These are phyloP conservation scores for Hippophae tibetana DNA, from an alignment of 306 rosid genomes.

Conservation along the genomic window DNA sequence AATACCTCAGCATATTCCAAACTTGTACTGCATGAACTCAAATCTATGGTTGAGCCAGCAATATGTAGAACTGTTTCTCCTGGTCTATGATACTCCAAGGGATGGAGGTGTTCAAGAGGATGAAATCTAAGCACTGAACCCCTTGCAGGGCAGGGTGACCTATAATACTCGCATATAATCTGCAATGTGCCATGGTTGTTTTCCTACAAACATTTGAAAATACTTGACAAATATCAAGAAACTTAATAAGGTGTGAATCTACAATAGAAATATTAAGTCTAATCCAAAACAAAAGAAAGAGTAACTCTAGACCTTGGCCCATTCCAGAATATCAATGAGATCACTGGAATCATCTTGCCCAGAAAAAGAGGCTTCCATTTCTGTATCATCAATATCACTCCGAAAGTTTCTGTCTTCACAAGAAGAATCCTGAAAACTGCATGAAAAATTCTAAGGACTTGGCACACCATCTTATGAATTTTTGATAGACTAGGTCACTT, in stretches of 20 bases:
- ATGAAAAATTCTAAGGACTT: conserved; percentile 13
- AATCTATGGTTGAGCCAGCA: conserved; percentile 59
- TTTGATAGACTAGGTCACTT: too few species aligned
- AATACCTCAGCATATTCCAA: conserved; percentile 62
- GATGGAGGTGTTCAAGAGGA: conserved; percentile 62
- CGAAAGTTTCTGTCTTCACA: conserved; percentile 85
- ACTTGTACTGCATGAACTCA: conserved; percentile 57
- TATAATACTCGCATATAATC: conserved; percentile 65
- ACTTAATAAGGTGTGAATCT: conserved; percentile 13
- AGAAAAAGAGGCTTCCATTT: conserved; percentile 81
- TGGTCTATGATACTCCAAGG: conserved; percentile 50
- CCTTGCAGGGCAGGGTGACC: conserved; percentile 45
- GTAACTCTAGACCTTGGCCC: conserved; percentile 70
- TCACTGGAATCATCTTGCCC: conserved; percentile 91
- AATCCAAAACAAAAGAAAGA: conserved; percentile 4
- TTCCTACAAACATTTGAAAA: conserved; percentile 39
- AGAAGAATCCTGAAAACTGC: conserved; percentile 96
- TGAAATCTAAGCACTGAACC: conserved; percentile 60
- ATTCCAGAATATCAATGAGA: conserved; percentile 74
- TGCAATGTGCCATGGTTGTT: conserved; percentile 66
- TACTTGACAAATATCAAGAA: conserved; percentile 10
- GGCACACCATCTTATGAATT: not conserved
- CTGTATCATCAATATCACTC: conserved; percentile 91
- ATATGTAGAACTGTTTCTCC: conserved; percentile 31
- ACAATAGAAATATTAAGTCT: too few species aligned